These are phyloP conservation scores for Penicillium turbatum DNA, from an alignment of 495 filamentous ascomycete genomes.

Conservation along the genomic window DNA sequence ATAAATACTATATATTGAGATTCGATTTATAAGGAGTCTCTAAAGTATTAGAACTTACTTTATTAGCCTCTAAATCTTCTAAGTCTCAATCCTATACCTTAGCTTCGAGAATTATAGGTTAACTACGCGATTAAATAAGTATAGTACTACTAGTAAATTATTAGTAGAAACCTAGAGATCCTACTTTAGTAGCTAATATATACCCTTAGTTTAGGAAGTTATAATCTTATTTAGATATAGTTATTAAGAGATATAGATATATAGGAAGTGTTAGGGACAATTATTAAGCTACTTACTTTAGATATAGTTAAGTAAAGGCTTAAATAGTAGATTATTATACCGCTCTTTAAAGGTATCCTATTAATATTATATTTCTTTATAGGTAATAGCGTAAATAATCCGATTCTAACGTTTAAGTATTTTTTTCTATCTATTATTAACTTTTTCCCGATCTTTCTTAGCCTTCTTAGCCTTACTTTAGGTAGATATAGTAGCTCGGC, in stretches of 20 bases:
- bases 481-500: no score
- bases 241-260: not conserved
- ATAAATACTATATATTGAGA: no score
- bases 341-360: not conserved
- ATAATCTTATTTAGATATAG: not conserved
- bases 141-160: slow-evolving; percentile 1
- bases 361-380: not conserved
- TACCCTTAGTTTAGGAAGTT: not conserved
- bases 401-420: not conserved
- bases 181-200: slow-evolving; percentile 4
- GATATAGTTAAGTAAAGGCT: not conserved
- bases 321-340: not conserved
- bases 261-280: not conserved
- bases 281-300: slow-evolving; percentile 2
- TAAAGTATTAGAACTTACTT: no score
- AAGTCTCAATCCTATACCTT: no score
- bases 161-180: no score
- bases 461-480: no score
- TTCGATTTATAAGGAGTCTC: no score
- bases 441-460: not conserved
- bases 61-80: no score
- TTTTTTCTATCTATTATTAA: not conserved
- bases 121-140: no score
- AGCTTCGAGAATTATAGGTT: no score
- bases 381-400: not conserved